Conservation (phyloP, 768 basidiomycete species). For the Amanita molliuscula region DNA sequence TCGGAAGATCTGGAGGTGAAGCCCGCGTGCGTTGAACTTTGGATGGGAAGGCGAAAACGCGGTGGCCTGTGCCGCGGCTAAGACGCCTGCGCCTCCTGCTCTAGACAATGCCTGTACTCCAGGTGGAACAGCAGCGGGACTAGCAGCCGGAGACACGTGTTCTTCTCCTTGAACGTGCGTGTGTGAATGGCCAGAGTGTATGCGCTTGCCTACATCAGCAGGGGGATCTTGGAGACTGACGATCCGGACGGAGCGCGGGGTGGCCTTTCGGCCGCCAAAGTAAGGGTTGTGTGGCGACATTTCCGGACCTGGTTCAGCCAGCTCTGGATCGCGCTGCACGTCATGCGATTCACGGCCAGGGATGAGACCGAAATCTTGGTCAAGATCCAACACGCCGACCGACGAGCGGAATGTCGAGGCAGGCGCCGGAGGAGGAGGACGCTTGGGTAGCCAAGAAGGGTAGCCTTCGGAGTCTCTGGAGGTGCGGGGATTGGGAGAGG, state of each 20-base stretch:
- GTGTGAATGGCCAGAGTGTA: constrained; percentile 10
- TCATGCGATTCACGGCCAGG: constrained; percentile 10
- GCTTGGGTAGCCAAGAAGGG: constrained; percentile 75
- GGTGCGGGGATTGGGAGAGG: constrained; percentile 18
- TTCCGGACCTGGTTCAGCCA: constrained; percentile 12
- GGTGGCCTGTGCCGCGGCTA: constrained; percentile 4
- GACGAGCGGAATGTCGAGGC: constrained; percentile 59
- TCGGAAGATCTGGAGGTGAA: constrained; percentile 60
- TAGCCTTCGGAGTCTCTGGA: constrained; percentile 56
- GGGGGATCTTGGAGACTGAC: constrained; percentile 54
- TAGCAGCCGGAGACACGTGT: constrained; percentile 38
- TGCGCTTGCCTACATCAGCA: constrained; percentile 32
- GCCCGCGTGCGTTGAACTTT: constrained; percentile 52
- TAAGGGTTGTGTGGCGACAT: constrained; percentile 15
- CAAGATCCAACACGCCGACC: constrained; percentile 22
- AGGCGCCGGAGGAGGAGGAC: constrained; percentile 70
- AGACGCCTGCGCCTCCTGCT: constrained; percentile 23
- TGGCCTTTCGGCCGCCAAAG: constrained; percentile 62
- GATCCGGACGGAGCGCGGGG: constrained; percentile 74
- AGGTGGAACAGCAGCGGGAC: constrained; percentile 36
- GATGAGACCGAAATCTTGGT: constrained; percentile 3
- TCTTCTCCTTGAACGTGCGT: constrained; percentile 20
- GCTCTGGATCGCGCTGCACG: constrained; percentile 12
- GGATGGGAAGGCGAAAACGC: constrained; percentile 28
- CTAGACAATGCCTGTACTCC: constrained; percentile 31